Evolutionary conservation across 768 basidiomycete genomes (phyloP).

Genomic region (Boletus subcaerulescens): DNA sequence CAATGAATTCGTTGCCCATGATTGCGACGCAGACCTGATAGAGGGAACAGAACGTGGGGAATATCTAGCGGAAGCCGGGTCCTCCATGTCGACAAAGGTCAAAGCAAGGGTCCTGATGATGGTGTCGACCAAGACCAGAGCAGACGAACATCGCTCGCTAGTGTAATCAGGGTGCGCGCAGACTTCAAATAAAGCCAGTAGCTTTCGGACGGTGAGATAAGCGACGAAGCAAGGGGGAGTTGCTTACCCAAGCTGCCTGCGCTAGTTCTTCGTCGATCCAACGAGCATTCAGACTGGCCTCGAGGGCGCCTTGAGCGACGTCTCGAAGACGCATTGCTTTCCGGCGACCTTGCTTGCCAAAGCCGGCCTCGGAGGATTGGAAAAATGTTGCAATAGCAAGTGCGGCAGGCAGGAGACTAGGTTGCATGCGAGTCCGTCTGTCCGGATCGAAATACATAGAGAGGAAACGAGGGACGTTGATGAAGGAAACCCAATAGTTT

Average conservation of each 20-base stretch:
- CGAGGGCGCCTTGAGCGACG: constrained; percentile 65
- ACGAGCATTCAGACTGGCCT: constrained; percentile 65
- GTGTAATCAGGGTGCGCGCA: constrained; percentile 66
- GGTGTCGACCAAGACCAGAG: constrained; percentile 61
- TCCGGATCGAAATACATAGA: constrained; percentile 53
- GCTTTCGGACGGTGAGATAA: constrained; percentile 35
- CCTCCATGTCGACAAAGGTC: constrained; percentile 55
- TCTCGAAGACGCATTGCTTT: constrained; percentile 61
- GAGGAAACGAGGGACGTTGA: constrained; percentile 70
- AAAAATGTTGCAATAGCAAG: constrained; percentile 68
- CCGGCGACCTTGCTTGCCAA: constrained; percentile 48
- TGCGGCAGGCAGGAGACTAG: constrained; percentile 58
- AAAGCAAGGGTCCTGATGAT: constrained; percentile 62
- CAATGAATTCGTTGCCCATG: constrained; percentile 4
- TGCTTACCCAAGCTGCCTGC: constrained; percentile 73
- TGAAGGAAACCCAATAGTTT: constrained; percentile 72
- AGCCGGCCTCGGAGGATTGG: constrained; percentile 62
- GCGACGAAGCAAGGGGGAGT: neutral
- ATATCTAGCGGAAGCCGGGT: constrained; percentile 52
- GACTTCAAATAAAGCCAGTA: constrained; percentile 70
- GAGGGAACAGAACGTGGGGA: constrained; percentile 48
- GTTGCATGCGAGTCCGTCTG: constrained; percentile 58
- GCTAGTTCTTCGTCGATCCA: constrained; percentile 74
- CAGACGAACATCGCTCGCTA: constrained; percentile 49
- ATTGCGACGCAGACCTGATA: constrained; percentile 26